Percentiles rank a stretch among this genome's conserved stretches.
phyloP scores from a whole-genome alignment of 179 eudicot species.

The Pouteria campechiana region DNA sequence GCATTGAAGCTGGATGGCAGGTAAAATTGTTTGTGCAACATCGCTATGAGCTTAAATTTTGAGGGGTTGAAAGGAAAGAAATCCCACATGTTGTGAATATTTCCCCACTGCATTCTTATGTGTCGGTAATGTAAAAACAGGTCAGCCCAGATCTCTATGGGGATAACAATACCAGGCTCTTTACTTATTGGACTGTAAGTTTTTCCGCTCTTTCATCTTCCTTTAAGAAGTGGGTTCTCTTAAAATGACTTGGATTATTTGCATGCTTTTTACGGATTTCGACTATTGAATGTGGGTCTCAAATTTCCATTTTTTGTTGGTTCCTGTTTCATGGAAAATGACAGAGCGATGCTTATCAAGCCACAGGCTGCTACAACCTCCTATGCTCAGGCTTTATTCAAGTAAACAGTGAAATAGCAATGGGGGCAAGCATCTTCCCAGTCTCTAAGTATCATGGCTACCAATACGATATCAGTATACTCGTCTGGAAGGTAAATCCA shows the following conservation, averaged over 20 bases:
- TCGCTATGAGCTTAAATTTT: not conserved
- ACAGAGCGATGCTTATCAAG: slow-evolving; percentile 99
- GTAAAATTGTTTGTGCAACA: slow-evolving; percentile 2
- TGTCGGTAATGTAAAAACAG: slow-evolving; percentile 21
- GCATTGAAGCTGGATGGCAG: slow-evolving; percentile 55
- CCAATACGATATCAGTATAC: slow-evolving; percentile 94
- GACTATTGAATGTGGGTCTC: not conserved
- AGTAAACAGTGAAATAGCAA: slow-evolving; percentile 86
- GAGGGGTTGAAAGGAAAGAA: not conserved
- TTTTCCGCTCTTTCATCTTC: not conserved
- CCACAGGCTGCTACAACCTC: slow-evolving; percentile 96
- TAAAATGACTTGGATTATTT: too few relatives aligned
- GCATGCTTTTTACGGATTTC: too few relatives aligned
- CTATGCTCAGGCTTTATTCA: slow-evolving; percentile 98
- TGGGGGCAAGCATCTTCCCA: slow-evolving; percentile 99
- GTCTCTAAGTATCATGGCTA: slow-evolving; percentile 72
- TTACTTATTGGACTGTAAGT: slow-evolving; percentile 96
- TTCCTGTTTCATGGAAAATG: not conserved
- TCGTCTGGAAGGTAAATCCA: slow-evolving; percentile 93
- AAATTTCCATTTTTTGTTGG: not conserved
- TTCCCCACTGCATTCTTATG: not conserved
- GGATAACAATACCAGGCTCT: slow-evolving; percentile 77
- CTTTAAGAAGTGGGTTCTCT: not conserved
- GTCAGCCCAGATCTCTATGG: slow-evolving; percentile 93
- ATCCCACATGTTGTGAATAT: not conserved